Evolutionary conservation across 495 filamentous ascomycete genomes (phyloP), one percentile per base, ranked within the genome.

Genomic region (Penicillium maclennaniae): DNA sequence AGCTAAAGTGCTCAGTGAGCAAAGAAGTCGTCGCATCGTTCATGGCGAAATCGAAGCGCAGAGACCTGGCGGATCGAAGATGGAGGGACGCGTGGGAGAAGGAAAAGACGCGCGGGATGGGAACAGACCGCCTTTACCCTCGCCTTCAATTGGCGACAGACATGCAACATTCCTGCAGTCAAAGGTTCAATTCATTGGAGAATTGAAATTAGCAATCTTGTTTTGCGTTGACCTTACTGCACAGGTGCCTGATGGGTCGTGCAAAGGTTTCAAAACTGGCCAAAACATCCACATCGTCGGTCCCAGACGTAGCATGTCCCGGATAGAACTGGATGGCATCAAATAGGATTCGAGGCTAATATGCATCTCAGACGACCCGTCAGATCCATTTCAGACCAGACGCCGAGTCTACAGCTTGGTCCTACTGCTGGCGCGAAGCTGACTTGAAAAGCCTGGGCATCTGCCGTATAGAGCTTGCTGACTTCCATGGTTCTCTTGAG

Each of bases 1-100:
- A 96, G 55, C 88, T 87, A 61, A 98, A 87, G 66, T 97, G 93
- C 79, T 98, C 93, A 7, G 95, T 96, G 59, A 98, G 81, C 58
- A 98, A 79, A 50, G 89, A 85, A 25, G 79, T 88, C 15, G 74
- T 73, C 52, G 70, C 71, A 57, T 77, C 74, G 49, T 72, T 72
- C 74, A 77, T 77, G 34, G 57, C 53, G 41, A 51, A 51, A 55
- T 2, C 45, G 45, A 51, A 25, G 47, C 27, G 31, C 23, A 23
- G 16, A 27, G 48, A 36, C 40, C 20, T 34, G 31, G 26, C 31
- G 31, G 31, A 14, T 10, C 15, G 31, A 34, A 34, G 31, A 14
- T 62, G 54, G 55, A 57, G 47, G 43, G 23, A 45, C 58, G 61
- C 58, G 63, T 60, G 48, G 50, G 25, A 54, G 55, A 54, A 53